Conservation (phyloP, 352 stramenopile genomes). For the Phytophthora fragariaefolia region DNA sequence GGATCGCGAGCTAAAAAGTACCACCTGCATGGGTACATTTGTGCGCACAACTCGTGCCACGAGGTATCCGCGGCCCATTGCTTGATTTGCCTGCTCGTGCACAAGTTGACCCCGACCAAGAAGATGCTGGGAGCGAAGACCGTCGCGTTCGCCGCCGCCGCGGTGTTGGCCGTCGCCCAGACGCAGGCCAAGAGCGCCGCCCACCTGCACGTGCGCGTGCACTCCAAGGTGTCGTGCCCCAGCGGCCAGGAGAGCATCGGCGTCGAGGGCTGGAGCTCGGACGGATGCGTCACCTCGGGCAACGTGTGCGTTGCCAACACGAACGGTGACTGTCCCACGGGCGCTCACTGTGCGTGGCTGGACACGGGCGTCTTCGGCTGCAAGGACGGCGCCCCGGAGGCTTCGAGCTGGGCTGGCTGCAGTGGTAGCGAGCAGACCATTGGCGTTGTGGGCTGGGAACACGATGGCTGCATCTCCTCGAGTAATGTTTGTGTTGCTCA, state of each 20-base stretch:
- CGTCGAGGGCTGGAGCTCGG: slow-evolving; percentile 21
- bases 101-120: slow-evolving; percentile 1
- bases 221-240: slow-evolving; percentile 33
- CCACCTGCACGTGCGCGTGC: slow-evolving; percentile 40
- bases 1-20: slow-evolving; percentile 17
- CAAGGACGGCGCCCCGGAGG: slow-evolving; percentile 10
- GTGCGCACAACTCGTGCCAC: background rate
- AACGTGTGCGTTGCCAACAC: slow-evolving; percentile 31
- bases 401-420: slow-evolving; percentile 14
- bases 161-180: slow-evolving; percentile 29
- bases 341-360: slow-evolving; percentile 36
- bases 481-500: slow-evolving; percentile 28
- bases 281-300: slow-evolving; percentile 11
- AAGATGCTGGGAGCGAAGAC: slow-evolving; percentile 47
- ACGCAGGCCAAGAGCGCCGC: slow-evolving; percentile 32
- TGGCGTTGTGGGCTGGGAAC: slow-evolving; percentile 33
- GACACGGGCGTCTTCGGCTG: slow-evolving; percentile 42
- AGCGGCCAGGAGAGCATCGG: slow-evolving; percentile 28
- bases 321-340: slow-evolving; percentile 23
- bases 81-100: slow-evolving; percentile 31
- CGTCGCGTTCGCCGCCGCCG: slow-evolving; percentile 28
- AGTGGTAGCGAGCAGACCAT: slow-evolving; percentile 25
- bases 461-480: slow-evolving; percentile 29
- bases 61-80: slow-evolving; percentile 24
- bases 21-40: slow-evolving; percentile 12